Evolutionary conservation across 1,284 basidiomycete genomes (phyloP).

Genomic region (Ceratobasidium sp.): DNA sequence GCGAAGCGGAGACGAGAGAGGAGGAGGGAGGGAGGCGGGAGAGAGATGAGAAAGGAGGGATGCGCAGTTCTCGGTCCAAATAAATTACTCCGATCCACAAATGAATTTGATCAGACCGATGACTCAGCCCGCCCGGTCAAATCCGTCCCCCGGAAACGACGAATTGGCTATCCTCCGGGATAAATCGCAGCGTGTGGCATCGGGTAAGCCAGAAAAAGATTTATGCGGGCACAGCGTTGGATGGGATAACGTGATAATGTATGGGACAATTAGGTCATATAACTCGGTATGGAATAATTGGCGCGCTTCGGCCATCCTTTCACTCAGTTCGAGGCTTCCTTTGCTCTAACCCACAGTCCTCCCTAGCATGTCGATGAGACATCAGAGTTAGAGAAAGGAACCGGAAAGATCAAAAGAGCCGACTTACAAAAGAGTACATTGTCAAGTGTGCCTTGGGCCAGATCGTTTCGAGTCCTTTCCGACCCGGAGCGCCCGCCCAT

Average conservation of each 20-base stretch:
- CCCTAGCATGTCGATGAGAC: background rate
- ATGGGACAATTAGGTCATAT: background rate
- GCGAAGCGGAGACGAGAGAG: constrained; percentile 5
- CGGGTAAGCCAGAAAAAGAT: too few relatives aligned
- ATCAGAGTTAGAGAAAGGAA: background rate
- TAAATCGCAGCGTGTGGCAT: background rate
- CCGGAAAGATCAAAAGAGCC: background rate
- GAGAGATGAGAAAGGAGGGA: background rate
- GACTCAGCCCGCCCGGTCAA: background rate
- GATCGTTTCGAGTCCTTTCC: constrained; percentile 53
- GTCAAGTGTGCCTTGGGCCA: constrained; percentile 52
- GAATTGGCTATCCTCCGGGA: background rate
- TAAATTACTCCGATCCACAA: background rate
- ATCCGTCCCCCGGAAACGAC: background rate
- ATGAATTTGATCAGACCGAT: background rate
- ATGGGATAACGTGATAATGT: background rate
- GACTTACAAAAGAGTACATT: constrained; percentile 54
- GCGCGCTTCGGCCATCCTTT: background rate
- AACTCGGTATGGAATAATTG: background rate
- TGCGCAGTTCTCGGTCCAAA: background rate
- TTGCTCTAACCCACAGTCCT: background rate
- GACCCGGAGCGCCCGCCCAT: constrained; percentile 48
- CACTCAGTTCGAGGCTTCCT: background rate
- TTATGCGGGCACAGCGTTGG: background rate
- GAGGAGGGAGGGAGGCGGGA: background rate